These are phyloP conservation scores for Serendipita sp. DNA, from an alignment of 768 basidiomycete genomes.

Conservation along the genomic window DNA sequence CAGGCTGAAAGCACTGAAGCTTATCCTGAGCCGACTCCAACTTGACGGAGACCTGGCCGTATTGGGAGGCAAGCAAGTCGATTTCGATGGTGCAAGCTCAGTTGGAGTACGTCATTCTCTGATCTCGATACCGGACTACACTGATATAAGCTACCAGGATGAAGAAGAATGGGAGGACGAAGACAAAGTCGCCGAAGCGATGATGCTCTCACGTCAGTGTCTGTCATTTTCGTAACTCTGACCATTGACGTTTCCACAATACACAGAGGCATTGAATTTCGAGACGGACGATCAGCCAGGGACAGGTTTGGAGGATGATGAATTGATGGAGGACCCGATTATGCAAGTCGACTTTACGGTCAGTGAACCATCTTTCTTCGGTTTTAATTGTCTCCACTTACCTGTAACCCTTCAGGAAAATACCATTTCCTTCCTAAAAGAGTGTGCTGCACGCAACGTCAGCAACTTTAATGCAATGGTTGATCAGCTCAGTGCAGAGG, in stretches of 20 bases:
- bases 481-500: conserved; percentile 53
- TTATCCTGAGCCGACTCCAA: conserved; percentile 71
- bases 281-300: not conserved
- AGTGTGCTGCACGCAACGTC: conserved; percentile 46
- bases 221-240: not conserved
- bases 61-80: conserved; percentile 39
- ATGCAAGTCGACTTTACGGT: conserved; percentile 72
- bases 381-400: no score
- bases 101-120: conserved; percentile 30
- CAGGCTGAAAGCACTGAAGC: conserved; percentile 82
- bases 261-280: not conserved
- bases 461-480: conserved; percentile 45
- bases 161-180: conserved; percentile 94
- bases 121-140: not conserved
- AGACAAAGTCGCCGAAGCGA: conserved; percentile 37
- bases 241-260: not conserved
- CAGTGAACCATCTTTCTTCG: conserved; percentile 11
- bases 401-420: conserved; percentile 34
- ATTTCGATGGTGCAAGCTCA: conserved; percentile 41
- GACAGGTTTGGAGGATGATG: conserved; percentile 43
- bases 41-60: conserved; percentile 58
- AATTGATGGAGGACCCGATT: conserved; percentile 71
- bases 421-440: conserved; percentile 49
- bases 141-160: conserved; percentile 19
- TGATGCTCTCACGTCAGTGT: conserved; percentile 2